Evolutionary conservation across 257 asterid species (phyloP).

Genomic region (Dorcoceras hygrometricum): DNA sequence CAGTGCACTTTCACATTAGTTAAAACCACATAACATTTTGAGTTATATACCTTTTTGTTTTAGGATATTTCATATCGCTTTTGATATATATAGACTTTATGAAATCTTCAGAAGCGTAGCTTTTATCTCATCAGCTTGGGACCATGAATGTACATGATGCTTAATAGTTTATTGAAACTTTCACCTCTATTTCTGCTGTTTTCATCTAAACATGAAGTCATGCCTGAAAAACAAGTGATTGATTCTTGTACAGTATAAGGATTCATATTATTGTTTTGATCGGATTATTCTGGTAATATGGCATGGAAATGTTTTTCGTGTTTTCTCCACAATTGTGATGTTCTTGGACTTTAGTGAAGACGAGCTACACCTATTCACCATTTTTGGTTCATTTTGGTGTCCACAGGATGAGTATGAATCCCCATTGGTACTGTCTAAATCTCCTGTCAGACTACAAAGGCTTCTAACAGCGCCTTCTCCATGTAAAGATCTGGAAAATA

Average conservation of each 20-base stretch:
- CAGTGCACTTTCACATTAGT: background rate
- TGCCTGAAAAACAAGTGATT: background rate
- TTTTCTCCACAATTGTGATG: background rate
- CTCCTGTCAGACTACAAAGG: slow-evolving; percentile 41
- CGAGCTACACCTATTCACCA: background rate
- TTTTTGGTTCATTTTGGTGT: slow-evolving; percentile 13
- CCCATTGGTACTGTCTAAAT: slow-evolving; percentile 34
- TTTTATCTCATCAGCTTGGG: background rate
- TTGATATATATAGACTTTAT: background rate
- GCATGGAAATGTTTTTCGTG: background rate
- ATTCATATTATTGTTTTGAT: background rate
- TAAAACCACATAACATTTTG: no score
- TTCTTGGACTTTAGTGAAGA: background rate
- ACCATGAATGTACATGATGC: slow-evolving; percentile 8
- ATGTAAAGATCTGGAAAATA: slow-evolving; percentile 30
- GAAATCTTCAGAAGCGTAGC: slow-evolving; percentile 3
- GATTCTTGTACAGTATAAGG: slow-evolving; percentile 13
- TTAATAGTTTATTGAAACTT: background rate
- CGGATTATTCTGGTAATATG: background rate
- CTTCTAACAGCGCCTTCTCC: slow-evolving; percentile 41
- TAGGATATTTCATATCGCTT: background rate
- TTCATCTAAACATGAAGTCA: slow-evolving; percentile 2
- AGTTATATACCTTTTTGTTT: no score
- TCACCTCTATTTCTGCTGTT: background rate
- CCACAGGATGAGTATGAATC: slow-evolving; percentile 37